These are phyloP conservation scores for Pichia sp. DNA, from an alignment of 1,139 yeast species.

Conservation along the genomic window DNA sequence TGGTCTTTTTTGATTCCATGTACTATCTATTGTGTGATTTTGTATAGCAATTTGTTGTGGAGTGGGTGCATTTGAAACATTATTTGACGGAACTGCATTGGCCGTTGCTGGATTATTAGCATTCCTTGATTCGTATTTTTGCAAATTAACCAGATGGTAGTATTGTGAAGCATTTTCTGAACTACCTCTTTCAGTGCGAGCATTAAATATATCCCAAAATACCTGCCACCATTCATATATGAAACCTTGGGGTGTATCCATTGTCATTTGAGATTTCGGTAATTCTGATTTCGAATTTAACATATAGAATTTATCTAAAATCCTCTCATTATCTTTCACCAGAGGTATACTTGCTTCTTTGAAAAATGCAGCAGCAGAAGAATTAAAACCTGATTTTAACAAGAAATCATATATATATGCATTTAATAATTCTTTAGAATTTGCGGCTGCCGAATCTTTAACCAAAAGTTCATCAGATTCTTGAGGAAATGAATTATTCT, in stretches of 20 bases:
- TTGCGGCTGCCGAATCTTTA: slow-evolving; percentile 46
- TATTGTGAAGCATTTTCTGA: slow-evolving; percentile 63
- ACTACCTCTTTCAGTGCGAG: slow-evolving; percentile 60
- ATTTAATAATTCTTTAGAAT: slow-evolving; percentile 63
- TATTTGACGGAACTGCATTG: too few relatives aligned
- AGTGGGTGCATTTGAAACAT: too few relatives aligned
- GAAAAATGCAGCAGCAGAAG: slow-evolving; percentile 66
- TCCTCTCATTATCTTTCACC: slow-evolving; percentile 19
- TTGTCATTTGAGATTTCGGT: slow-evolving; percentile 46
- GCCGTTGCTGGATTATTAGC: not conserved
- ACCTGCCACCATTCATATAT: slow-evolving; percentile 94
- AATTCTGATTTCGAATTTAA: slow-evolving; percentile 22
- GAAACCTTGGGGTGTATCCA: slow-evolving; percentile 85
- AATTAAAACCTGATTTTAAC: slow-evolving; percentile 62
- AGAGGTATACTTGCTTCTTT: slow-evolving; percentile 43
- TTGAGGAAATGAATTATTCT: slow-evolving; percentile 5
- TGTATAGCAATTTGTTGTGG: not conserved
- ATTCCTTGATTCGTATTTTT: slow-evolving; percentile 42
- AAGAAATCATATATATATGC: slow-evolving; percentile 85
- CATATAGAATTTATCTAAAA: slow-evolving; percentile 3
- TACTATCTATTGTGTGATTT: not conserved
- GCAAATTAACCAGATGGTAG: slow-evolving; percentile 60
- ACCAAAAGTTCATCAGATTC: slow-evolving; percentile 20
- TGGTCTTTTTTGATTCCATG: slow-evolving; percentile 8
- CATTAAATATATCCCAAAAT: slow-evolving; percentile 90